Evolutionary conservation across 2,329 filamentous ascomycete species (phyloP).

Genomic region (Amphichorda felina): DNA sequence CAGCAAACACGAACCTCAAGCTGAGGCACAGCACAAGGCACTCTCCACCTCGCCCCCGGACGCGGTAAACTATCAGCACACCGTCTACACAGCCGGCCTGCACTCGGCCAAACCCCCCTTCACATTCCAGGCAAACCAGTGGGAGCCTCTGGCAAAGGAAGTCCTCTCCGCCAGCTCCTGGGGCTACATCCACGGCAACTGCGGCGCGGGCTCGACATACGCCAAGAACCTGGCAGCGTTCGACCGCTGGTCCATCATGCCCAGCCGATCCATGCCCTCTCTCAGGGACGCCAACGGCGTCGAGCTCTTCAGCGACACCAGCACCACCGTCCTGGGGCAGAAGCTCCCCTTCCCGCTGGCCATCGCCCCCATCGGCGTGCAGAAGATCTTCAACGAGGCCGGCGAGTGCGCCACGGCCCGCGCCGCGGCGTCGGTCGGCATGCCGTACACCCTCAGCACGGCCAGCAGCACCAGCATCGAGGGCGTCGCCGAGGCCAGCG

Average conservation of each 20-base stretch:
- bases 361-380: conserved; percentile 54
- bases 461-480: conserved; percentile 48
- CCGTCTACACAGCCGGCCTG: not conserved
- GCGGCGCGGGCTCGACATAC: not conserved
- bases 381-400: conserved; percentile 46
- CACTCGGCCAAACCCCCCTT: not conserved
- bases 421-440: conserved; percentile 39
- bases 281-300: not conserved
- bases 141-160: not conserved
- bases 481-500: conserved; percentile 45
- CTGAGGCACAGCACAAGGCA: too few species aligned
- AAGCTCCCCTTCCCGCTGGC: conserved; percentile 18
- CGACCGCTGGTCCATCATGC: not conserved
- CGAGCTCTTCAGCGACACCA: conserved; percentile 20
- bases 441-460: conserved; percentile 54
- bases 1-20: too few species aligned
- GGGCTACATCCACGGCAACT: conserved; percentile 1
- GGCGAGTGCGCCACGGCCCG: conserved; percentile 21
- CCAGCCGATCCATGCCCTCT: not conserved
- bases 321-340: conserved; percentile 32
- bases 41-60: too few species aligned
- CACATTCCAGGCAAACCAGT: not conserved
- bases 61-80: too few species aligned
- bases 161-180: not conserved
- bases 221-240: not conserved